Evolutionary conservation across 2,329 filamentous ascomycete genomes (phyloP).

Genomic region (Epicoccum nigrum): DNA sequence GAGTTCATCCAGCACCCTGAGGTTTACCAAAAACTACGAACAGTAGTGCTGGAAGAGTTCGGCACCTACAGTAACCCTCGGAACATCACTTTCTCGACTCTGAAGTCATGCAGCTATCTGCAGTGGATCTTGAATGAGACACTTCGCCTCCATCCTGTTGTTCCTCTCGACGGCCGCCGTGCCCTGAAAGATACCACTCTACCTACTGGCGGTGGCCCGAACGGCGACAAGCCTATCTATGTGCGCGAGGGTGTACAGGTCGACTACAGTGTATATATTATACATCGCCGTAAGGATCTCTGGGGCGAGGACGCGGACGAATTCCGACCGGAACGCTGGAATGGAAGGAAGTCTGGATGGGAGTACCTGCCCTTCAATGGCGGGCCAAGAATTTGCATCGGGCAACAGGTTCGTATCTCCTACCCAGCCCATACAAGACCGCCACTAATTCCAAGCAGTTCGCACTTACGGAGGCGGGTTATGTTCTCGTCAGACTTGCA

Average conservation of each 20-base stretch:
- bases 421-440: too few species aligned
- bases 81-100: slow-evolving; percentile 49
- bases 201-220: slow-evolving; percentile 44
- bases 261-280: slow-evolving; percentile 39
- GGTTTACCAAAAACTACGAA: slow-evolving; percentile 43
- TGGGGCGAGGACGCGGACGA: slow-evolving; percentile 47
- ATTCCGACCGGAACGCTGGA: slow-evolving; percentile 45
- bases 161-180: slow-evolving; percentile 39
- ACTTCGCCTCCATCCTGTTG: slow-evolving; percentile 43
- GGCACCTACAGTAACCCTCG: slow-evolving; percentile 49
- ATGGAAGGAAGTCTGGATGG: slow-evolving; percentile 41
- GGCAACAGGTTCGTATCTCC: slow-evolving; percentile 23
- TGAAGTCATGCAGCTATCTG: slow-evolving; percentile 43
- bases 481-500: slow-evolving; percentile 33
- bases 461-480: slow-evolving; percentile 40
- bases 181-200: slow-evolving; percentile 43
- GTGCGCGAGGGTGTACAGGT: slow-evolving; percentile 38
- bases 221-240: slow-evolving; percentile 42
- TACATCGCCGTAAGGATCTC: slow-evolving; percentile 45
- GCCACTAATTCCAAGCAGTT: slow-evolving; percentile 20
- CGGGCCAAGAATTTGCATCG: slow-evolving; percentile 41
- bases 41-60: slow-evolving; percentile 47
- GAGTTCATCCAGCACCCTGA: slow-evolving; percentile 46
- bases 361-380: slow-evolving; percentile 46
- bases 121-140: slow-evolving; percentile 44